Evolutionary conservation across 148 eudicot species (phyloP), one percentile per base, ranked within the genome.

Genomic region (Beta vulgaris): DNA sequence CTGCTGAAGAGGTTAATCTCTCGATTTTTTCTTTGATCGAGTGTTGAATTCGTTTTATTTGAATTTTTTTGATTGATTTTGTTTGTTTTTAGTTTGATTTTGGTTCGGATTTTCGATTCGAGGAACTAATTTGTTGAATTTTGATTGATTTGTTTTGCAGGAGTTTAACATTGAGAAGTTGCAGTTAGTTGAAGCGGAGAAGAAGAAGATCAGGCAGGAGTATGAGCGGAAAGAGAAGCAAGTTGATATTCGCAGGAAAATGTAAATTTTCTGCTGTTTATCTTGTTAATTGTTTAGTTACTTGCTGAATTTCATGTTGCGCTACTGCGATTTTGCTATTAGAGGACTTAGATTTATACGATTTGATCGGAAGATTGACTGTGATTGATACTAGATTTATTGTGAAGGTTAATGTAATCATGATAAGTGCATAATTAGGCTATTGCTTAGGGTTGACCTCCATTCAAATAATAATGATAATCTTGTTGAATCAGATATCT

Each of bases 151-250:
- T 28, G 21, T 0, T 60, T 81, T 59, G 67, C 28, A 91, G 97
- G 97, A 91, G 79, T 91, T 91, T 85, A 91, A 91, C 76, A 91
- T 91, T 70, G 93, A 89, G 88, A 91, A 91, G 84, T 75, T 91
- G 86, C 93, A 91, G 74, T 57, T 91, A 80, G 93, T 91, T n/a
- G 97, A 89, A 77, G 93, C 93, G 14, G 93, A 91, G 90, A 91
- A 91, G 87, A 91, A 91, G 82, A 91, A 91, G 90, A 91, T 91
- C 87, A 82, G 84, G 43, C 97, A 88, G 72, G 97, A 91, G 88
- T 91, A 89, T 54, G 93, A 91, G 88, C 91, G 91, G 8, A 91
- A 91, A 65, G 85, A 88, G 85, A 89, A 91, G 78, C 93, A 89
- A 86, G 93, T 91, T 32, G 78, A 89, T 46, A 78, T 89, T 64